Percentiles rank a stretch among this genome's conserved stretches.
Conservation (phyloP, 2,329 filamentous ascomycete species). For the Ophiostoma sp. region DNA sequence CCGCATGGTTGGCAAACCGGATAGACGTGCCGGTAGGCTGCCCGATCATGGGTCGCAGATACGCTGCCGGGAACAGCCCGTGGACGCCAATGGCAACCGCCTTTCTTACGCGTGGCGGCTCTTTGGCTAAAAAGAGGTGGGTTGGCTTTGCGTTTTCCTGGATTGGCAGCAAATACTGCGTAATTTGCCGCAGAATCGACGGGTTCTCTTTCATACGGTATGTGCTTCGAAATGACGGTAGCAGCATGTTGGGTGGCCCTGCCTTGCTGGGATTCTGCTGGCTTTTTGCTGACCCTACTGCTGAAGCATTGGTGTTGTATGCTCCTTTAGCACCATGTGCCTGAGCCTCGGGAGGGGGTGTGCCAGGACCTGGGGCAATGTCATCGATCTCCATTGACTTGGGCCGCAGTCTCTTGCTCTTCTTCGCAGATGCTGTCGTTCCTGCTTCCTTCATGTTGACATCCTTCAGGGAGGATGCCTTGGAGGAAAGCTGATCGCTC, state of each 20-base stretch:
- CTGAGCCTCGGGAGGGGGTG: conserved; percentile 4
- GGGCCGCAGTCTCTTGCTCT: conserved; percentile 43
- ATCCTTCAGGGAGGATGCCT: conserved; percentile 35
- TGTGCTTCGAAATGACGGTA: conserved; percentile 64
- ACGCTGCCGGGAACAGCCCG: conserved; percentile 82
- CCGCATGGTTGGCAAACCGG: conserved; percentile 82
- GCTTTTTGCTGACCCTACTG: conserved; percentile 1
- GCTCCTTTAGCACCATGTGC: background rate
- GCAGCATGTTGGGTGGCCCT: conserved; percentile 54
- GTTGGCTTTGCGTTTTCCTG: conserved; percentile 45
- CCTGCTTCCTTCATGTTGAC: conserved; percentile 27
- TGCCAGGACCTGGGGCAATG: conserved; percentile 32
- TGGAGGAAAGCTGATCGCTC: conserved; percentile 34
- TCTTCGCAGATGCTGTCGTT: conserved; percentile 31
- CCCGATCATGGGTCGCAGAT: conserved; percentile 84
- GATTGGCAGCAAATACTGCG: conserved; percentile 51
- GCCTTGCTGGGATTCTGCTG: conserved; percentile 34
- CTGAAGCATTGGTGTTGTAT: background rate
- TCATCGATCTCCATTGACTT: conserved; percentile 46
- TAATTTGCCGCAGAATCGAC: conserved; percentile 63
- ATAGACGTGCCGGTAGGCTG: conserved; percentile 94
- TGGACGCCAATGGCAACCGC: conserved; percentile 92
- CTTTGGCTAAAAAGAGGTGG: conserved; percentile 68
- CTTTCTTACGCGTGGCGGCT: conserved; percentile 68
- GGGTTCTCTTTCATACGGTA: conserved; percentile 63